A percentile compares a stretch with the other conserved stretches of the same genome.
These are phyloP conservation scores for Grigorovia humatica DNA, from an alignment of 805 yeast genomes.

Conservation along the genomic window DNA sequence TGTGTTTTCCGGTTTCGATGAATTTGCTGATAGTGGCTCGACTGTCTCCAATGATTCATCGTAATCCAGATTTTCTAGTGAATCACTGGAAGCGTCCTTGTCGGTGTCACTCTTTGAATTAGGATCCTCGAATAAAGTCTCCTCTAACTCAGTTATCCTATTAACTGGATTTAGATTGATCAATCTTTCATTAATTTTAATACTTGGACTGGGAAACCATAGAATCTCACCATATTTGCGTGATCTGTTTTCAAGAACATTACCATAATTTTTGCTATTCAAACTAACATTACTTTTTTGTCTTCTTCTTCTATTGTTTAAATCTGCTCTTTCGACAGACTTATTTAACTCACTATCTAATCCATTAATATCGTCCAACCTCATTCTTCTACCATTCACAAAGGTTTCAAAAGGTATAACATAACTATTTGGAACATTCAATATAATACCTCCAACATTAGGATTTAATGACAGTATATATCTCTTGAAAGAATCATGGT, in stretches of 20 bases:
- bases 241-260: conserved; percentile 9
- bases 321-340: conserved; percentile 27
- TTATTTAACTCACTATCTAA: conserved; percentile 17
- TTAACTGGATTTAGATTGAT: conserved; percentile 15
- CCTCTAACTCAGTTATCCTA: not conserved
- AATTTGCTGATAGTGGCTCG: not conserved
- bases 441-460: conserved; percentile 13
- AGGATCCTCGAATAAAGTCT: not conserved
- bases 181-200: conserved; percentile 34
- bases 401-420: conserved; percentile 17
- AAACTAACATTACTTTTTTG: not conserved
- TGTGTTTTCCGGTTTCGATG: not conserved
- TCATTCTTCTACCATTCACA: not conserved
- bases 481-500: not conserved
- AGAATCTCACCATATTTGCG: conserved; percentile 34
- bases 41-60: not conserved
- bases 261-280: conserved; percentile 11
- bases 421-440: conserved; percentile 23
- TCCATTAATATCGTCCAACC: not conserved
- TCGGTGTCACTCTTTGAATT: not conserved
- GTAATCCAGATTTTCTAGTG: not conserved
- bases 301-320: conserved; percentile 17
- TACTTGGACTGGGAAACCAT: conserved; percentile 65
- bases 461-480: not conserved
- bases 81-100: not conserved